A percentile compares a stretch with the other conserved stretches of the same genome.
Evolutionary conservation across 768 basidiomycete species (phyloP).

Genomic region (Pisolithus orientalis): DNA sequence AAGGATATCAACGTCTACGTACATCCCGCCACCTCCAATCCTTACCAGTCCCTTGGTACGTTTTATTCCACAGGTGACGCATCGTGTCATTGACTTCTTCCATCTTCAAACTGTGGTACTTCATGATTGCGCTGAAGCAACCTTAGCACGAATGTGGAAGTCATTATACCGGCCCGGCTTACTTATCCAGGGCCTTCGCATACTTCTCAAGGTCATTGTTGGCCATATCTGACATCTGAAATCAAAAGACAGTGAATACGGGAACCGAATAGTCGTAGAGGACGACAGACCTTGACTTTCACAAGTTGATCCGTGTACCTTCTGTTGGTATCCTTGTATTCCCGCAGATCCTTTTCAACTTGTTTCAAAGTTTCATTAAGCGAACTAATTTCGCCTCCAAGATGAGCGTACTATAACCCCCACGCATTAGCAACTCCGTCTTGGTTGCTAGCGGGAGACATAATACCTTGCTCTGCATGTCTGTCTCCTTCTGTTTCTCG

Average conservation of each 20-base stretch:
- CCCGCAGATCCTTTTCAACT: constrained; percentile 65
- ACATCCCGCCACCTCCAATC: neutral
- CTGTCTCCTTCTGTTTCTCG: constrained; percentile 67
- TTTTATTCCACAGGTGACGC: constrained; percentile 96
- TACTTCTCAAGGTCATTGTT: constrained; percentile 98
- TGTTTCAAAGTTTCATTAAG: constrained; percentile 59
- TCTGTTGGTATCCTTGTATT: constrained; percentile 83
- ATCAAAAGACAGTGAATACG: neutral
- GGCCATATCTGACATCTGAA: constrained; percentile 94
- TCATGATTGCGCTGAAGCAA: constrained; percentile 85
- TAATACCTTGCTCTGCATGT: constrained; percentile 65
- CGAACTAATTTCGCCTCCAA: constrained; percentile 79
- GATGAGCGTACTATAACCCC: constrained; percentile 57
- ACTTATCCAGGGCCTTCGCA: constrained; percentile 96
- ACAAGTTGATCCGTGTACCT: constrained; percentile 87
- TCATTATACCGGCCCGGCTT: constrained; percentile 17
- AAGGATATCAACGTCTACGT: constrained; percentile 7
- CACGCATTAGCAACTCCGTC: neutral
- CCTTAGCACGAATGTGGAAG: constrained; percentile 7
- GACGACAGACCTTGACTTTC: constrained; percentile 74
- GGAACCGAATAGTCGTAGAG: neutral
- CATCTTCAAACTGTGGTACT: constrained; percentile 96
- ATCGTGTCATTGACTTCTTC: constrained; percentile 99
- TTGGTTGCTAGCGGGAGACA: constrained; percentile 10
- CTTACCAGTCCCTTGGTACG: constrained; percentile 95